Evolutionary conservation across 2,329 filamentous ascomycete genomes (phyloP).

Genomic region (Pyrenochaeta sp.): DNA sequence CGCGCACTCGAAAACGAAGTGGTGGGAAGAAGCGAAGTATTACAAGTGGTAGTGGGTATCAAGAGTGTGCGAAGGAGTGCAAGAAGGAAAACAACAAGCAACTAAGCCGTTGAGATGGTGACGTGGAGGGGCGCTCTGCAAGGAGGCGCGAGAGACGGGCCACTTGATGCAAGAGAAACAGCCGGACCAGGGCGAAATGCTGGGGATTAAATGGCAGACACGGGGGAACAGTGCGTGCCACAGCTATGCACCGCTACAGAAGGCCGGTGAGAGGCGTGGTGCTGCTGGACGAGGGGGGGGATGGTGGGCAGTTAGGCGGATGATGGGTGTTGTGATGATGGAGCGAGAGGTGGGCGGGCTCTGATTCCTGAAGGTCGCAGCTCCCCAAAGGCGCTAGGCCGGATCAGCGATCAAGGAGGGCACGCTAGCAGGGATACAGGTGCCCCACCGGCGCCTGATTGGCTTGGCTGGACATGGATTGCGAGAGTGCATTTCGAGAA

Average conservation of each 20-base stretch:
- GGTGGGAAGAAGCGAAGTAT: conserved; percentile 31
- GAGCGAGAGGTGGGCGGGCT: conserved; percentile 19
- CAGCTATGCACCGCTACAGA: conserved; percentile 35
- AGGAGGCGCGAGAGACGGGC: conserved; percentile 44
- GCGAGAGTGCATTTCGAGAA: conserved; percentile 21
- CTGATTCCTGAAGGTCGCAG: background rate
- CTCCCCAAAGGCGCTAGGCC: conserved; percentile 1
- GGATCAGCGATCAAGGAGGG: background rate
- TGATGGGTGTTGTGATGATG: conserved; percentile 30
- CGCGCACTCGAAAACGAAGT: conserved; percentile 22
- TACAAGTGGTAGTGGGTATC: conserved; percentile 44
- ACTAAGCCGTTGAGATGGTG: conserved; percentile 43
- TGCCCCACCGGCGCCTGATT: conserved; percentile 9
- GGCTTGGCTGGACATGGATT: conserved; percentile 5
- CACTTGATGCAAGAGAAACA: conserved; percentile 33
- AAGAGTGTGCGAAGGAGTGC: conserved; percentile 43
- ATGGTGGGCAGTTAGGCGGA: conserved; percentile 12
- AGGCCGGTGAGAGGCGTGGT: conserved; percentile 30
- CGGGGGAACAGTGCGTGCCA: conserved; percentile 30
- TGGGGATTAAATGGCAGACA: conserved; percentile 32
- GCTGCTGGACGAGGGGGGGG: conserved; percentile 22
- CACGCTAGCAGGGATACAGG: conserved; percentile 8
- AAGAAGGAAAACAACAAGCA: conserved; percentile 44
- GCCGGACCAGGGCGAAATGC: conserved; percentile 29
- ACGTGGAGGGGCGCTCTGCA: conserved; percentile 36